Conservation (phyloP, 805 yeast species). For the Crinitomyces ghanaensis region DNA sequence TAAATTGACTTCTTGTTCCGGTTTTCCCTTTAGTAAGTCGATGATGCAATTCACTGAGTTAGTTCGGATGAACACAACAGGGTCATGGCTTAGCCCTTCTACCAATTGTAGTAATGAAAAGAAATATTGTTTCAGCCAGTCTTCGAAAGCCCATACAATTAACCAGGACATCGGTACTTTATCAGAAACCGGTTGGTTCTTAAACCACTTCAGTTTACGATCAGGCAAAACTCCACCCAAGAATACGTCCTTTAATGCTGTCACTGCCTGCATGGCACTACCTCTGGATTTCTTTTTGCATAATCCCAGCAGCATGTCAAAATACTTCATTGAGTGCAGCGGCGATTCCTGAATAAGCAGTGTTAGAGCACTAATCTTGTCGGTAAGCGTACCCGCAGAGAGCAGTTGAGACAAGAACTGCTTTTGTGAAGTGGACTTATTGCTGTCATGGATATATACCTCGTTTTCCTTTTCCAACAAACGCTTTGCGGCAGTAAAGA, state of each 20-base stretch:
- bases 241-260: constrained; percentile 80
- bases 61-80: constrained; percentile 78
- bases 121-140: constrained; percentile 65
- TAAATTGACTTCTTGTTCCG: constrained; percentile 93
- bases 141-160: constrained; percentile 78
- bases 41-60: constrained; percentile 66
- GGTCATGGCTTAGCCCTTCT: constrained; percentile 75
- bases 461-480: constrained; percentile 62
- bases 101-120: constrained; percentile 66
- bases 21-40: constrained; percentile 70
- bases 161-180: constrained; percentile 43
- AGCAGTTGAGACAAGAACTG: constrained; percentile 82
- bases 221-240: constrained; percentile 74
- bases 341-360: constrained; percentile 93
- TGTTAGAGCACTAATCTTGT: constrained; percentile 91
- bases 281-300: constrained; percentile 89
- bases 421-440: constrained; percentile 66
- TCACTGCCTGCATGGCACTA: constrained; percentile 81
- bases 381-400: constrained; percentile 85
- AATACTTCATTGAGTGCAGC: constrained; percentile 70
- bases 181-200: constrained; percentile 51
- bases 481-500: constrained; percentile 54
- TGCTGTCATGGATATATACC: constrained; percentile 58
- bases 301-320: constrained; percentile 64
- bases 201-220: constrained; percentile 69